These are phyloP conservation scores for Auricularia sp. DNA, from an alignment of 768 basidiomycete genomes.

Conservation along the genomic window DNA sequence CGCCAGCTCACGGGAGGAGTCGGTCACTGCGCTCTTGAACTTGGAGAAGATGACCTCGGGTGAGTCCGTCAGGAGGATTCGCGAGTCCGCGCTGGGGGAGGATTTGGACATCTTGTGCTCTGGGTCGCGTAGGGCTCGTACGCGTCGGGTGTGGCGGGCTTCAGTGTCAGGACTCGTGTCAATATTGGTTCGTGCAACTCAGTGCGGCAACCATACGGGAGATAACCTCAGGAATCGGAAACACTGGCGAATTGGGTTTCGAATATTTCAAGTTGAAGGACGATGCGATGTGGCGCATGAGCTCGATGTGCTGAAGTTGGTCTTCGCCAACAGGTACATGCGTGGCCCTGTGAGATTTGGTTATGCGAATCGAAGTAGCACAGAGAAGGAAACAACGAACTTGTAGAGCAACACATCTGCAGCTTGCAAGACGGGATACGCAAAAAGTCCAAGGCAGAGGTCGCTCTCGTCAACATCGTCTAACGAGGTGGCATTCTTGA, in stretches of 20 bases:
- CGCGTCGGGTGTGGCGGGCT: conserved; percentile 53
- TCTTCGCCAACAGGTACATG: conserved; percentile 96
- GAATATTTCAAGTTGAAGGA: conserved; percentile 65
- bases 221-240: conserved; percentile 62
- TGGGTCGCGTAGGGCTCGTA: conserved; percentile 81
- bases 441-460: conserved; percentile 77
- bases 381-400: conserved; percentile 29
- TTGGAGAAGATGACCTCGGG: conserved; percentile 51
- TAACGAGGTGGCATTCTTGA: conserved; percentile 63
- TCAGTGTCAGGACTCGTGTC: no score
- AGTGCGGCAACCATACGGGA: conserved; percentile 44
- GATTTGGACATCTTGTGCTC: conserved; percentile 94
- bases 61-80: conserved; percentile 78
- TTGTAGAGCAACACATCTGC: conserved; percentile 84
- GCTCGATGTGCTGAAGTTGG: conserved; percentile 88
- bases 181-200: background rate
- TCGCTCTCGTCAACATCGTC: conserved; percentile 72
- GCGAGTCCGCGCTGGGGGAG: conserved; percentile 61
- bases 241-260: conserved; percentile 35
- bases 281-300: conserved; percentile 74
- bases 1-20: conserved; percentile 62
- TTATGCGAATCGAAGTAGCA: no score
- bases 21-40: conserved; percentile 75
- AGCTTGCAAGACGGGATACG: conserved; percentile 88
- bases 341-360: conserved; percentile 47